Conservation (phyloP, 2,329 filamentous ascomycete genomes). For the Sporothrix schenckii region DNA sequence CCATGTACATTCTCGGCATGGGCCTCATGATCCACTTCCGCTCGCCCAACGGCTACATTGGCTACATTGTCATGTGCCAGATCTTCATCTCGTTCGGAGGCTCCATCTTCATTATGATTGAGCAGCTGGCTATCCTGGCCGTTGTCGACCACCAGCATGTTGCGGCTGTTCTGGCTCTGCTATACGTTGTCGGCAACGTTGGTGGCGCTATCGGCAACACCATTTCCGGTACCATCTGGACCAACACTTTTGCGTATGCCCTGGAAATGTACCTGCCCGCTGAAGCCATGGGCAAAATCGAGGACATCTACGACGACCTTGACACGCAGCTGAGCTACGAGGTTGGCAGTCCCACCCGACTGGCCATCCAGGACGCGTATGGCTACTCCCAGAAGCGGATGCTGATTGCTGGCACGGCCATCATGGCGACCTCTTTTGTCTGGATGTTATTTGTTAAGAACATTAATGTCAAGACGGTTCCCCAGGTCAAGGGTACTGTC, state of each 20-base stretch:
- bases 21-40: constrained; percentile 51
- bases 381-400: constrained; percentile 50
- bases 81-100: constrained; percentile 51
- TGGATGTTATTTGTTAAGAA: constrained; percentile 34
- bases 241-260: constrained; percentile 49
- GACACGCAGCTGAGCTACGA: constrained; percentile 54
- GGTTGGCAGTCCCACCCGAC: constrained; percentile 48
- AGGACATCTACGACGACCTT: constrained; percentile 57
- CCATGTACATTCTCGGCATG: constrained; percentile 44
- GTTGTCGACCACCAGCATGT: constrained; percentile 58
- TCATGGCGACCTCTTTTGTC: constrained; percentile 43
- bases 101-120: constrained; percentile 56
- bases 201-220: constrained; percentile 52
- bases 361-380: constrained; percentile 53
- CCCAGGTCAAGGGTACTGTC: constrained; percentile 32
- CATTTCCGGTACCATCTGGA: constrained; percentile 50
- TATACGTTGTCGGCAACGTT: constrained; percentile 50
- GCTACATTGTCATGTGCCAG: constrained; percentile 45
- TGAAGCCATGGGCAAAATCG: constrained; percentile 44
- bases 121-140: constrained; percentile 62
- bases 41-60: constrained; percentile 41
- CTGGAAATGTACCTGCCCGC: constrained; percentile 56
- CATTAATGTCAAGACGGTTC: constrained; percentile 33
- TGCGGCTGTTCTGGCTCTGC: constrained; percentile 52
- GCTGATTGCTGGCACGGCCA: constrained; percentile 43